Percentiles rank a stretch among this genome's conserved stretches.
These are phyloP conservation scores for Calonectria pseudoturangicola DNA, from an alignment of 2,329 filamentous ascomycete genomes.

Conservation along the genomic window DNA sequence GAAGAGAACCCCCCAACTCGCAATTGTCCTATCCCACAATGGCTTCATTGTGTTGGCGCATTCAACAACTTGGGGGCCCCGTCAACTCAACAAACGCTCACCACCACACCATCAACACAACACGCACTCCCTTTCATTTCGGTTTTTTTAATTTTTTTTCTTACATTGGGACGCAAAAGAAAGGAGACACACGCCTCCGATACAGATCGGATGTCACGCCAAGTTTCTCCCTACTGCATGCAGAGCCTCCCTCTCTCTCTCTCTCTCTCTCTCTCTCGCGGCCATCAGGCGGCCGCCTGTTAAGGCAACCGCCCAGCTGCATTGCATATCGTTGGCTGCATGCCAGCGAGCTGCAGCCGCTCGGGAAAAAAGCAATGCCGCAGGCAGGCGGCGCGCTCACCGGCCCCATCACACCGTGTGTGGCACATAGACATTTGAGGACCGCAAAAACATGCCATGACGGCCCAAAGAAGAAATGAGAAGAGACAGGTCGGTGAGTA, in stretches of 20 bases:
- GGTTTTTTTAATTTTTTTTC: too few species aligned
- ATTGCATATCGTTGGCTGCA: not conserved
- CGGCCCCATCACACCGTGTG: slow-evolving; percentile 14
- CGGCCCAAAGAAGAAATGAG: slow-evolving; percentile 3
- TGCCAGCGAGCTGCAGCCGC: slow-evolving; percentile 23
- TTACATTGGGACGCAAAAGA: not conserved
- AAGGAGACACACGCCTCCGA: not conserved
- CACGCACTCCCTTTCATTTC: not conserved
- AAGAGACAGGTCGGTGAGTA: slow-evolving; percentile 15
- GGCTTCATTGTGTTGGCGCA: not conserved
- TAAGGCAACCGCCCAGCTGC: slow-evolving; percentile 1
- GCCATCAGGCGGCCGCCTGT: not conserved
- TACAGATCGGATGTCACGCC: not conserved
- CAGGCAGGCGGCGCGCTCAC: not conserved
- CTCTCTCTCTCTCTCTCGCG: not conserved
- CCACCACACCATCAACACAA: not conserved
- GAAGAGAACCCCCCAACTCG: not conserved
- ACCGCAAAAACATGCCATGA: slow-evolving; percentile 1
- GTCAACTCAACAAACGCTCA: not conserved
- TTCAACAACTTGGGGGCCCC: not conserved
- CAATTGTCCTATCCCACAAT: not conserved
- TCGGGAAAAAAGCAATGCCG: slow-evolving; percentile 12
- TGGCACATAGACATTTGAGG: not conserved
- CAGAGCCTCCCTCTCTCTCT: not conserved
- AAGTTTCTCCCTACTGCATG: not conserved